Base-by-base conservation (phyloP, 1,139 yeast genomes). In the Nakaseomyces glabratus region DNA sequence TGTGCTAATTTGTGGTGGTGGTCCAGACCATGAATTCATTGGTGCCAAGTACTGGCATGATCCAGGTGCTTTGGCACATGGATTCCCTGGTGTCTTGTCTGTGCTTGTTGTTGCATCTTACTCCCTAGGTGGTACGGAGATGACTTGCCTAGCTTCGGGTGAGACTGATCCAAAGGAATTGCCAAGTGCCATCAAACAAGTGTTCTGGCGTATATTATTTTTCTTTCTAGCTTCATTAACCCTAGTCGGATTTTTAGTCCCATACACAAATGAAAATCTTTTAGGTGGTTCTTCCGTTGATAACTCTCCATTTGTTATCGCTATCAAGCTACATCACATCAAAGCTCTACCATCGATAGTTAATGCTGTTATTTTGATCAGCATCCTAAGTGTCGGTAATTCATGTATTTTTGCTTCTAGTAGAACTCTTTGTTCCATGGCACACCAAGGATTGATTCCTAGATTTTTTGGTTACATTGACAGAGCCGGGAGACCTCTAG, bases 391-490 rank as follows among this genome's bases (percentile, higher is more conserved):
- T 13, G 82, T 76, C 24, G 86, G 85, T 40, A 82, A 82, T 52
- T 78, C 93, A 2, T 74, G 85, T 15, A 73, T 82, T 19, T 77
- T 73, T 59, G 93, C 81, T 16, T 73, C 88, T 38, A 80, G 93
- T 18, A 74, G 95, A 66, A 77, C 94, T 9, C 61, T 86, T 40
- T 80, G 82, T 45, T 82, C 93, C 4, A 67, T 86, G 48, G 84
- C 95, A 28, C 79, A 80, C 42, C 76, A 82, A 47, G 82, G 85
- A 16, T 76, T 75, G 57, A 88, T 93, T 17, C 95, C 95, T 47
- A 67, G 68, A 51, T 62, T 72, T 47, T 69, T 76, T 39, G 82
- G 79, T 19, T 68, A 63, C 43, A 69, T 76, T 39, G 76, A 71
- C 58, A 66, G 65, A 48, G 61, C 64, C 22, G 90, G 88, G 38